These are phyloP conservation scores for Fistulinella cinereoalba DNA, from an alignment of 1,284 basidiomycete species.

Conservation along the genomic window DNA sequence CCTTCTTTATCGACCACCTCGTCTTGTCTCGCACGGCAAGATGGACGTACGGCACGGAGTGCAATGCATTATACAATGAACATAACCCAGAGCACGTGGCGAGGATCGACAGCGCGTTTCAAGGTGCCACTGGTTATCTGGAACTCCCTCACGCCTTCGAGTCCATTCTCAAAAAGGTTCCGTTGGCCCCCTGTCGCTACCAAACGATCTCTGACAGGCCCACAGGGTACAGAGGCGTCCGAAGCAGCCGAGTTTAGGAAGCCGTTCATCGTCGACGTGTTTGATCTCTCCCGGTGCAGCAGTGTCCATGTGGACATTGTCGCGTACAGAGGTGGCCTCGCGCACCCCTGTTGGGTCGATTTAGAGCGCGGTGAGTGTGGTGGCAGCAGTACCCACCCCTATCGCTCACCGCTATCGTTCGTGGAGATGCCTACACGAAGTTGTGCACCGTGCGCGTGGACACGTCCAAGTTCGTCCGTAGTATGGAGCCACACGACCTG, in stretches of 20 bases:
- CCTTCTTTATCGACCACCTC: conserved; percentile 48
- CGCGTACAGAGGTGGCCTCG: conserved; percentile 22
- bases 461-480: conserved; percentile 28
- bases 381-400: background rate
- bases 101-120: conserved; percentile 18
- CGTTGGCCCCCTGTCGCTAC: background rate
- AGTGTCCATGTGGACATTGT: conserved; percentile 22
- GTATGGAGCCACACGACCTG: conserved; percentile 15
- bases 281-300: conserved; percentile 17
- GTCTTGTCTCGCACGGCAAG: conserved; percentile 44
- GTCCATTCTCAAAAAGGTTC: conserved; percentile 32
- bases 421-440: conserved; percentile 33
- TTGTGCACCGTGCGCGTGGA: conserved; percentile 38
- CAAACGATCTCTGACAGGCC: background rate
- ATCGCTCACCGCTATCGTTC: conserved; percentile 1
- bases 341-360: conserved; percentile 22
- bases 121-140: conserved; percentile 17
- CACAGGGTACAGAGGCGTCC: conserved; percentile 30
- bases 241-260: conserved; percentile 32
- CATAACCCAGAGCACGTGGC: conserved; percentile 35
- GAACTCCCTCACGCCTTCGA: conserved; percentile 25
- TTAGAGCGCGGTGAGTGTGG: conserved; percentile 17
- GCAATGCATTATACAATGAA: conserved; percentile 29
- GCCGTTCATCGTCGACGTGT: conserved; percentile 27
- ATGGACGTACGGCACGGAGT: conserved; percentile 41